phyloP scores from a whole-genome alignment of 1,284 basidiomycete species.

The Cryptococcus sp. region DNA sequence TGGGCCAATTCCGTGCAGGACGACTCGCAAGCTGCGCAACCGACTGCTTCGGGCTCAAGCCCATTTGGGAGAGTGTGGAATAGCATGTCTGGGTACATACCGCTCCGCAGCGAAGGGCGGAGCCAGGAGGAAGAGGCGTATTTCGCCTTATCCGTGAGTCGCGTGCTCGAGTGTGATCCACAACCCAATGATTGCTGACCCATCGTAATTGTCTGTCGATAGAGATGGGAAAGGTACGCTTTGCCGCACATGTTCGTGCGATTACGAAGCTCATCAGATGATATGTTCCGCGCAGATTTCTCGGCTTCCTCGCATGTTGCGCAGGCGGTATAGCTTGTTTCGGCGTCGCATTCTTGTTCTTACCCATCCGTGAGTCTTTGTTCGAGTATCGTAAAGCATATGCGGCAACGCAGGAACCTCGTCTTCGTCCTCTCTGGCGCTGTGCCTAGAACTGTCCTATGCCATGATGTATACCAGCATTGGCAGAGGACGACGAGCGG shows the following conservation, averaged over 20 bases:
- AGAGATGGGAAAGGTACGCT: slow-evolving; percentile 50
- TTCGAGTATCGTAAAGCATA: neutral
- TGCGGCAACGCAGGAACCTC: too few species aligned
- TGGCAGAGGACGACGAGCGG: neutral
- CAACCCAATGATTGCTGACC: slow-evolving; percentile 9
- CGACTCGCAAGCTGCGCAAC: slow-evolving; percentile 63
- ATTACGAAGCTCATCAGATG: too few species aligned
- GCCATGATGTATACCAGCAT: neutral
- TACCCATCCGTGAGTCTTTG: slow-evolving; percentile 63
- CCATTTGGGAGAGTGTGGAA: slow-evolving; percentile 56
- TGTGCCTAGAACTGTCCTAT: neutral
- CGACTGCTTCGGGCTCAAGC: slow-evolving; percentile 55
- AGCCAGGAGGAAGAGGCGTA: slow-evolving; percentile 96
- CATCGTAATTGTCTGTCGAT: slow-evolving; percentile 16
- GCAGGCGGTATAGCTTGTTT: slow-evolving; percentile 92
- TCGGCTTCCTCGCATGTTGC: slow-evolving; percentile 91
- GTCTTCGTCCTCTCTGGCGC: neutral
- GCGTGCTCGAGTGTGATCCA: neutral
- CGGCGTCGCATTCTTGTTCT: slow-evolving; percentile 87
- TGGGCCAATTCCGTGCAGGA: slow-evolving; percentile 77
- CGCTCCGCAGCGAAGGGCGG: slow-evolving; percentile 75
- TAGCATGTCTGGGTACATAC: slow-evolving; percentile 74
- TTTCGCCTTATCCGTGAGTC: slow-evolving; percentile 79
- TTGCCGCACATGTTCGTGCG: neutral
- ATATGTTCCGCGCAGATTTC: too few species aligned